Evolutionary conservation across 805 yeast genomes (phyloP), one percentile per base, ranked within the genome.

Genomic region (Saccharomycopsis sp.): DNA sequence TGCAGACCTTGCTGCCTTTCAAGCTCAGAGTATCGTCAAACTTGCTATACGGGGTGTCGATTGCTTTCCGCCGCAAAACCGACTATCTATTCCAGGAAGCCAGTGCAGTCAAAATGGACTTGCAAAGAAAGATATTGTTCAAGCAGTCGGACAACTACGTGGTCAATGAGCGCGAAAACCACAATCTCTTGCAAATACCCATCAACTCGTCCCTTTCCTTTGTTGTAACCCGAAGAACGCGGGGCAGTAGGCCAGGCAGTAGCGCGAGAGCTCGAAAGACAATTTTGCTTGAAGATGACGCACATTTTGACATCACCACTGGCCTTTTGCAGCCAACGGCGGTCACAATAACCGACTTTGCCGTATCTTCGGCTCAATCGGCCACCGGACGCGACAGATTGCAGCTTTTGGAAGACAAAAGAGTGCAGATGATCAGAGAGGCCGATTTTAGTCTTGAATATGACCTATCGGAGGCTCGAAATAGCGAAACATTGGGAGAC

Each of bases 31-130:
- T 74, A 14, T 66, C 73, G 0, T 77, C 82, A 0, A 75, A 67
- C 52, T 63, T 79, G 5, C 64, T 79, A 40, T 72, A 77, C 60
- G 84, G 84, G 1, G 69, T 79, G 2, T 69, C 81, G 1, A 58
- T 79, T 41, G 67, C 76, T 46, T 78, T 77, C 64, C 78, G 73
- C 57, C 76, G 78, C 24, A 79, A 83, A 64, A 74, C 79, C 0
- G 75, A 75, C 2, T 76, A 75, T 62, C 74, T 78, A 61, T 73
- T 72, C 61, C 64, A 70, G 64, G 61, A 59, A 23, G 54, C 53
- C 15, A 48, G 15, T 16, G 16, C 40, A 20, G 51, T 44, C 8
- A 60, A 55, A 24, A 29, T 23, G 15, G 41, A 34, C 50, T 23
- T 60, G 15, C 53, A 47, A 24, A 34, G 47, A 14, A 54, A 34